Evolutionary conservation across 257 asterid genomes (phyloP), one percentile per base, ranked within the genome.

Genomic region (Lycium barbarum): DNA sequence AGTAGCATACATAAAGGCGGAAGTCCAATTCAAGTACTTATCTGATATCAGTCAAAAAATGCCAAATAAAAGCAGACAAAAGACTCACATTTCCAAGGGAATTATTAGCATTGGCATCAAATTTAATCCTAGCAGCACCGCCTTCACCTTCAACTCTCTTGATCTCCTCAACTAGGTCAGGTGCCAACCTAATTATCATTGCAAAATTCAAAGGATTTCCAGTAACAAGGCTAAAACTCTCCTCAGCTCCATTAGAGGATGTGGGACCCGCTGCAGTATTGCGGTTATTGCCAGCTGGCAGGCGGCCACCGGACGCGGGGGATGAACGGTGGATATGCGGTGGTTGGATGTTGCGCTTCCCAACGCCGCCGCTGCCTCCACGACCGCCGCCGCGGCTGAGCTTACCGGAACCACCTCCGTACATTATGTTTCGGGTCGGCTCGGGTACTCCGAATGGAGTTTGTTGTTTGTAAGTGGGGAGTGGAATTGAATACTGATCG

Each of bases 91-190:
- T 97, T 65, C 94, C 99, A 45, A 76, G 80, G 11, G 93, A 84
- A 83, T 91, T 94, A 83, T 90, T 93, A 59, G 97, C 94, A 93
- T 92, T 90, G 87, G 91, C 93, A 84, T 93, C 98, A 86, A 97
- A 97, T 90, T 93, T 97, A 85, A 97, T 95, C 87, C 93, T 91
- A 80, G 96, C 94, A 35, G 82, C 71, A 15, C 90, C 92, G 26
- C 99, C 99, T 82, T 90, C 92, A 9, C 92, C 91, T 94, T 94
- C 99, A 86, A 89, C 95, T 84, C 95, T 96, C 93, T 91, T 97
- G 97, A 97, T 97, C 99, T 97, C 99, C 90, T 97, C 99, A 73
- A 95, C 98, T 22, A 97, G 95, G 93, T 93, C 97, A 13, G 99
- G 98, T 59, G 93, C 90, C 88, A 97, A 89, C 88, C 93, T 90